phyloP scores from a whole-genome alignment of 1,284 basidiomycete genomes.

The Trametes hirsuta region DNA sequence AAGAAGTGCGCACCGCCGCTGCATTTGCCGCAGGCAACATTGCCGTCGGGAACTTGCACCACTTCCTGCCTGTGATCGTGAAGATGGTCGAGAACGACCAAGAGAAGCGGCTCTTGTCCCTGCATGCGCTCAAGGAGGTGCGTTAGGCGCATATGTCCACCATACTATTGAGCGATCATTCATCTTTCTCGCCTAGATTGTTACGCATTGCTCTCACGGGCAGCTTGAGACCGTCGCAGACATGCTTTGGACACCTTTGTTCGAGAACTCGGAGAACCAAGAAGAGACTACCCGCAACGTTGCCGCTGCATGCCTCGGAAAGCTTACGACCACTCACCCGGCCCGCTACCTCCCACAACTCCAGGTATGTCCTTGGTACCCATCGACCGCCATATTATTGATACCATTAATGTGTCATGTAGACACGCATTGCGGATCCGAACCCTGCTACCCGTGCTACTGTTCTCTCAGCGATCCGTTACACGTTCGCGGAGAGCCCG shows the following conservation, averaged over 20 bases:
- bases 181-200: slow-evolving; percentile 60
- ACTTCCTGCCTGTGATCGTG: slow-evolving; percentile 87
- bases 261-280: slow-evolving; percentile 81
- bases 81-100: slow-evolving; percentile 78
- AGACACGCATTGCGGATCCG: slow-evolving; percentile 71
- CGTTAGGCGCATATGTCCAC: background rate
- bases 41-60: slow-evolving; percentile 86
- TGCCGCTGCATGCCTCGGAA: slow-evolving; percentile 95
- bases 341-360: slow-evolving; percentile 88
- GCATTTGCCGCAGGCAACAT: slow-evolving; percentile 97
- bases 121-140: slow-evolving; percentile 94
- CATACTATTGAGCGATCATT: background rate
- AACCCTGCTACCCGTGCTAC: slow-evolving; percentile 82
- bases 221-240: slow-evolving; percentile 88
- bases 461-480: slow-evolving; percentile 92
- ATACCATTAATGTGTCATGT: slow-evolving; percentile 2
- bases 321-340: slow-evolving; percentile 90
- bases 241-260: slow-evolving; percentile 87
- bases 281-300: slow-evolving; percentile 95
- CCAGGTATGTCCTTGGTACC: slow-evolving; percentile 58
- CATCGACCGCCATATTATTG: background rate
- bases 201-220: slow-evolving; percentile 84
- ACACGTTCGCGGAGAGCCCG: slow-evolving; percentile 90
- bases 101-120: slow-evolving; percentile 80
- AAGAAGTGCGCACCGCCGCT: slow-evolving; percentile 86